Percentiles rank a stretch among this genome's conserved stretches.
These are phyloP conservation scores for Scopulariopsis brevicaulis DNA, from an alignment of 2,329 filamentous ascomycete genomes.

Conservation along the genomic window DNA sequence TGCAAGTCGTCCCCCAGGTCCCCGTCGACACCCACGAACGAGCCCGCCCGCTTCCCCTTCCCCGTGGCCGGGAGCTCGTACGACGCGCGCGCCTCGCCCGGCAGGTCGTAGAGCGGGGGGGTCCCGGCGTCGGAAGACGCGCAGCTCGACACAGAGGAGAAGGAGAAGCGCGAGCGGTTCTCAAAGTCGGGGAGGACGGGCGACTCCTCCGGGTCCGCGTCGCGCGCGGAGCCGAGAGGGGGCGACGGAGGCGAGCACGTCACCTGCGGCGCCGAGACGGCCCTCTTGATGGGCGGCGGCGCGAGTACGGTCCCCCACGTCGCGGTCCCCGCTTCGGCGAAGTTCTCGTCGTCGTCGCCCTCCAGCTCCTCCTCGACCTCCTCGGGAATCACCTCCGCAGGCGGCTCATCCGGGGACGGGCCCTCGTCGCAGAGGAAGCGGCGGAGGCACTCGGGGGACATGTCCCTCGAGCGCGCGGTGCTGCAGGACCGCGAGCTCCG, in stretches of 20 bases:
- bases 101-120: conserved; percentile 36
- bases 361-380: conserved; percentile 15
- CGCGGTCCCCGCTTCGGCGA: conserved; percentile 38
- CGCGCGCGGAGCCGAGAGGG: not conserved
- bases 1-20: conserved; percentile 33
- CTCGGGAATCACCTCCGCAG: conserved; percentile 18
- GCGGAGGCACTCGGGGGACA: conserved; percentile 43
- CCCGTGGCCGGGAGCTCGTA: conserved; percentile 33
- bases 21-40: not conserved
- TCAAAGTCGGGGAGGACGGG: conserved; percentile 5
- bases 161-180: conserved; percentile 14
- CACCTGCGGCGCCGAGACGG: conserved; percentile 12
- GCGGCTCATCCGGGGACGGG: conserved; percentile 5
- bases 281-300: conserved; percentile 37
- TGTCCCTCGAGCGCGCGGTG: conserved; percentile 25
- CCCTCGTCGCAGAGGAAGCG: conserved; percentile 41
- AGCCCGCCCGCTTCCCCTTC: conserved; percentile 10
- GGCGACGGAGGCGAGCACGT: not conserved
- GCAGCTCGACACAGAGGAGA: conserved; percentile 18
- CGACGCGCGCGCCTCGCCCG: conserved; percentile 5
- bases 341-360: conserved; percentile 50
- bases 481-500: conserved; percentile 17
- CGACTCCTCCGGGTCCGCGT: not conserved
- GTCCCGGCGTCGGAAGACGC: conserved; percentile 27
- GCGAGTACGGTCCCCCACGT: conserved; percentile 37